These are phyloP conservation scores for Colletotrichum tofieldiae DNA, from an alignment of 2,329 filamentous ascomycete genomes.

Conservation along the genomic window DNA sequence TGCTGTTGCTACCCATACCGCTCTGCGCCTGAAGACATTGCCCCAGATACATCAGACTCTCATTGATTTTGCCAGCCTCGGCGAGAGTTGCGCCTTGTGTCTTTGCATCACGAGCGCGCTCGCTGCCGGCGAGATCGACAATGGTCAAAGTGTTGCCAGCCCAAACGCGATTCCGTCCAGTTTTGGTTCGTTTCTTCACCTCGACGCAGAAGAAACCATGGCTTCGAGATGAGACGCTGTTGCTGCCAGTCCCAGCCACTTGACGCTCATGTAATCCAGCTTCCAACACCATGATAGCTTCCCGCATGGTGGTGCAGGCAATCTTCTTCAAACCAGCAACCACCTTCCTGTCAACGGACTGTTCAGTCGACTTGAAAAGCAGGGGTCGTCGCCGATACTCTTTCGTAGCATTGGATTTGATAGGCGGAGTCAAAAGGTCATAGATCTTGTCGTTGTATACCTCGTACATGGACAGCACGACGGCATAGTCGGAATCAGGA, in stretches of 20 bases:
- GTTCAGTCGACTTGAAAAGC: constrained; percentile 92
- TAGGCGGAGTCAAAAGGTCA: constrained; percentile 82
- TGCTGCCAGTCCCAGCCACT: constrained; percentile 92
- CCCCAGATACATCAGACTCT: constrained; percentile 97
- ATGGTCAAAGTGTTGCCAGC: constrained; percentile 85
- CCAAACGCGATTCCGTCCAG: constrained; percentile 73
- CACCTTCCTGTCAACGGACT: constrained; percentile 91
- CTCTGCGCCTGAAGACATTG: constrained; percentile 98
- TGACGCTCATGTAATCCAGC: constrained; percentile 89
- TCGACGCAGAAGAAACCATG: constrained; percentile 98
- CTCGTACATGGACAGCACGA: constrained; percentile 98
- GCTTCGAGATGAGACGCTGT: constrained; percentile 91
- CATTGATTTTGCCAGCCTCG: constrained; percentile 98
- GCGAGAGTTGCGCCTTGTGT: constrained; percentile 93
- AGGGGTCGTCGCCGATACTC: constrained; percentile 83
- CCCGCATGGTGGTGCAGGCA: constrained; percentile 84
- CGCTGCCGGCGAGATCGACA: constrained; percentile 93
- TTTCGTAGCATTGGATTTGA: constrained; percentile 74
- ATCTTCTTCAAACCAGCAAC: constrained; percentile 94
- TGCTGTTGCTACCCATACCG: constrained; percentile 80
- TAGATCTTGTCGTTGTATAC: constrained; percentile 99
- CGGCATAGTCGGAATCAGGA: constrained; percentile 82
- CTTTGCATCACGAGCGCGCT: constrained; percentile 93
- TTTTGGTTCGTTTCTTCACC: constrained; percentile 82
- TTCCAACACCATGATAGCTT: constrained; percentile 92